These are phyloP conservation scores for Penicillium occitanis DNA, from an alignment of 2,329 filamentous ascomycete genomes.

Conservation along the genomic window DNA sequence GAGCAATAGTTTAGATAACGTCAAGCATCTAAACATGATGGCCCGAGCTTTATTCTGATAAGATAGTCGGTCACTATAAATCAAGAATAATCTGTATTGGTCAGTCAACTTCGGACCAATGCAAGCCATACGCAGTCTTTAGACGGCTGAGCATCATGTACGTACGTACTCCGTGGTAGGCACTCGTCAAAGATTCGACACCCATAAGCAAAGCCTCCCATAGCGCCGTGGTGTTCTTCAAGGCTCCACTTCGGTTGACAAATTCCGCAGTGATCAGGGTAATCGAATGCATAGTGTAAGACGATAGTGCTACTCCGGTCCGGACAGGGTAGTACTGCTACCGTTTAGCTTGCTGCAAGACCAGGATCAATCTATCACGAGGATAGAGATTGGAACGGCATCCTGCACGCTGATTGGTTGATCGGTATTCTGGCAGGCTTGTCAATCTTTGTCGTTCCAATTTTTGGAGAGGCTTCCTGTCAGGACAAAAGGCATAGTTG, in stretches of 20 bases:
- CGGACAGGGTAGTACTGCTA: slow-evolving; percentile 19
- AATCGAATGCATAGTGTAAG: slow-evolving; percentile 4
- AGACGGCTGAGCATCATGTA: slow-evolving; percentile 6
- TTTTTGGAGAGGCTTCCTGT: not conserved
- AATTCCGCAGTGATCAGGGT: not conserved
- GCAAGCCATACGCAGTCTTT: slow-evolving; percentile 7
- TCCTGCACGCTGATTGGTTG: slow-evolving; percentile 15
- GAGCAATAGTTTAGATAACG: slow-evolving; percentile 3
- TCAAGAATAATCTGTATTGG: not conserved
- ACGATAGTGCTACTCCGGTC: slow-evolving; percentile 3
- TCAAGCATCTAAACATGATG: not conserved
- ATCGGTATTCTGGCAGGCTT: not conserved
- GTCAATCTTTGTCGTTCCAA: not conserved
- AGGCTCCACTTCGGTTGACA: slow-evolving; percentile 10
- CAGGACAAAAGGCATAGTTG: not conserved
- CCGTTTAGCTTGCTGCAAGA: slow-evolving; percentile 18
- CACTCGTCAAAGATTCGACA: not conserved
- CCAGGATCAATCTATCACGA: slow-evolving; percentile 20
- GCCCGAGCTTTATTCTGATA: slow-evolving; percentile 6
- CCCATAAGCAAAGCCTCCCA: not conserved
- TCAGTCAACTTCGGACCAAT: not conserved
- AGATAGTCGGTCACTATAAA: not conserved
- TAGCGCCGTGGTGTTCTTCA: not conserved
- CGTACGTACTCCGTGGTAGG: not conserved
- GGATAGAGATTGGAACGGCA: slow-evolving; percentile 14